phyloP scores from a whole-genome alignment of 306 rosid species.

The Prosopis cineraria region DNA sequence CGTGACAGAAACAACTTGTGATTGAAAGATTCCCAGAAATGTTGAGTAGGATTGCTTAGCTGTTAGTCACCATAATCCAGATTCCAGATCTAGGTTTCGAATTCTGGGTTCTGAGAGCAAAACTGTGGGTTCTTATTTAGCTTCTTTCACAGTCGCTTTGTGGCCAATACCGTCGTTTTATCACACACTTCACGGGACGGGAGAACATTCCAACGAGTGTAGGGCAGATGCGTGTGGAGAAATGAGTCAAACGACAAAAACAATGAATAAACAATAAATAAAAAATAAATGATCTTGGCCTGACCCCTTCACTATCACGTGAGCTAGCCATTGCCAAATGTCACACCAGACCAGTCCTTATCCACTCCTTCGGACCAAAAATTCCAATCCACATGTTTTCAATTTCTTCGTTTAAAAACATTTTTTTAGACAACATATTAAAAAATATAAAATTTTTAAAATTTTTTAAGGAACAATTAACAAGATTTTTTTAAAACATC shows the following conservation, averaged over 20 bases:
- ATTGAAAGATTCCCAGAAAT: neutral
- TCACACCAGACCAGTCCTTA: neutral
- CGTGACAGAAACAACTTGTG: neutral
- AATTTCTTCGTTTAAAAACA: no score
- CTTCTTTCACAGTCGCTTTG: neutral
- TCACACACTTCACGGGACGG: neutral
- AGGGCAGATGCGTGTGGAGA: neutral
- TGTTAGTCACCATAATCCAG: neutral
- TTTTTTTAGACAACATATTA: no score
- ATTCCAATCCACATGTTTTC: no score
- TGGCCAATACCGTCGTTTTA: neutral
- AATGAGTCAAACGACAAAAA: neutral
- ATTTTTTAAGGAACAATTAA: no score
- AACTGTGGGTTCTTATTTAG: neutral
- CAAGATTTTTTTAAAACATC: no score
- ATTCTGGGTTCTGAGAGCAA: neutral
- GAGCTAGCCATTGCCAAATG: neutral
- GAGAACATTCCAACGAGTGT: neutral
- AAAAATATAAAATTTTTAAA: no score
- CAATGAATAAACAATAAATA: neutral
- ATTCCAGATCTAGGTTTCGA: neutral
- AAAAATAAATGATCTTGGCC: neutral
- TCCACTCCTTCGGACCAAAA: no score
- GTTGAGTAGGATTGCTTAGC: neutral
- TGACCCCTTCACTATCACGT: neutral